Evolutionary conservation across 257 asterid species (phyloP), one percentile per base, ranked within the genome.

Genomic region (Echium plantagineum): DNA sequence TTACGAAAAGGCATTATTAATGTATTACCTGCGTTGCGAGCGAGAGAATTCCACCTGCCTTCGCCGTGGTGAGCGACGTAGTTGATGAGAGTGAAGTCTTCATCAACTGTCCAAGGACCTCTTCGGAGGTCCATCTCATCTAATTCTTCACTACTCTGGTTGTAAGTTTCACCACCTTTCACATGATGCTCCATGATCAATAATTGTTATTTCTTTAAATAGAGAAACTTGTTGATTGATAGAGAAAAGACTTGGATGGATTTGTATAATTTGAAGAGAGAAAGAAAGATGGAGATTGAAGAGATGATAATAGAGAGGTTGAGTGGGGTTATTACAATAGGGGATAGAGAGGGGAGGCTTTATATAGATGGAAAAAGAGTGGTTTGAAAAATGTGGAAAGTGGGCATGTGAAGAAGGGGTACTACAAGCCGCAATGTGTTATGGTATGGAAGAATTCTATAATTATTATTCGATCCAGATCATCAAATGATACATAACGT

Each of bases 31-130:
- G 96, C 94, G 22, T 65, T 81, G 6, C 83, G 84, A n/a, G 96
- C 85, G 0, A 85, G 95, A 26, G 96, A 81, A 57, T 88, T 88
- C 96, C 96, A 88, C 6, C 96, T 89, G 57, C 96, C 96, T 74
- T 88, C 95, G n/a, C 96, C 96, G 18, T 88, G 89, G 54, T 71
- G 94, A 47, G 93, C 86, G 71, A 88, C 75, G 69, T 81, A 81
- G 62, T 88, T 83, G 74, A 82, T 79, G 30, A 87, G 85, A 57
- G 84, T 69, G 47, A 80, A 80, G 55, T 85, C 94, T 70, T 85
- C 95, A 49, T 86, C 95, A 26, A 81, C 90, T 0, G 94, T 88
- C 96, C 96, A 88, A 0, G 96, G 94, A 15, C 96, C 94, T 66
- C 94, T 77, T 47, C 93, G 71, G 1, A 85, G 67, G 61, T 80